Evolutionary conservation across 2,329 filamentous ascomycete species (phyloP).

Genomic region (Diaporthe helianthi): DNA sequence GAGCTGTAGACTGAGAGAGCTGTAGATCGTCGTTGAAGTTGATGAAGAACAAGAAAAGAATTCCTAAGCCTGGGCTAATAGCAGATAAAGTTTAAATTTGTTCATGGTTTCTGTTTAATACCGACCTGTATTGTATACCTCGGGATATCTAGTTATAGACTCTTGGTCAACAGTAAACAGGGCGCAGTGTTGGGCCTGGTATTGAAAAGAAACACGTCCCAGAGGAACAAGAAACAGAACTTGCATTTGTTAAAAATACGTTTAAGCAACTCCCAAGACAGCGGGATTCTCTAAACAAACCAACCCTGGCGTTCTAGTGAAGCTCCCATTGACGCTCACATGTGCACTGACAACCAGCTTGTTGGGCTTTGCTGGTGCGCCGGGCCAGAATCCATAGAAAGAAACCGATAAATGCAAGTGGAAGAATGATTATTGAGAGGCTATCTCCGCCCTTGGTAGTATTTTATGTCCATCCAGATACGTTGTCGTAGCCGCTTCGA

Average conservation of each 20-base stretch:
- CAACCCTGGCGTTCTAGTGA: slow-evolving; percentile 39
- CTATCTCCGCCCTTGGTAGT: slow-evolving; percentile 31
- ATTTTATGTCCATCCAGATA: slow-evolving; percentile 31
- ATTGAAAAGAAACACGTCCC: slow-evolving; percentile 66
- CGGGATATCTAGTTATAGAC: too few species aligned
- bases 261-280: slow-evolving; percentile 43
- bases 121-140: too few species aligned
- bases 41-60: slow-evolving; percentile 61
- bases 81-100: slow-evolving; percentile 58
- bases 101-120: slow-evolving; percentile 57
- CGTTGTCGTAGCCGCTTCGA: slow-evolving; percentile 29
- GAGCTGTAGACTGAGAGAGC: slow-evolving; percentile 59
- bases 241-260: slow-evolving; percentile 51
- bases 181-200: slow-evolving; percentile 53
- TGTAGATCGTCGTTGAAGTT: slow-evolving; percentile 62
- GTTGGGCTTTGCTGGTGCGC: slow-evolving; percentile 45
- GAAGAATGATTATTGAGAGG: slow-evolving; percentile 58
- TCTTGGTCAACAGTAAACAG: slow-evolving; percentile 66
- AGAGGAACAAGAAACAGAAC: slow-evolving; percentile 57
- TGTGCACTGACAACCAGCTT: slow-evolving; percentile 45
- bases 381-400: slow-evolving; percentile 50
- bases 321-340: slow-evolving; percentile 41
- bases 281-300: slow-evolving; percentile 29
- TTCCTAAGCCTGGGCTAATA: slow-evolving; percentile 61
- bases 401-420: slow-evolving; percentile 56